Evolutionary conservation across 768 basidiomycete genomes (phyloP).

Genomic region (Serendipita sp.): DNA sequence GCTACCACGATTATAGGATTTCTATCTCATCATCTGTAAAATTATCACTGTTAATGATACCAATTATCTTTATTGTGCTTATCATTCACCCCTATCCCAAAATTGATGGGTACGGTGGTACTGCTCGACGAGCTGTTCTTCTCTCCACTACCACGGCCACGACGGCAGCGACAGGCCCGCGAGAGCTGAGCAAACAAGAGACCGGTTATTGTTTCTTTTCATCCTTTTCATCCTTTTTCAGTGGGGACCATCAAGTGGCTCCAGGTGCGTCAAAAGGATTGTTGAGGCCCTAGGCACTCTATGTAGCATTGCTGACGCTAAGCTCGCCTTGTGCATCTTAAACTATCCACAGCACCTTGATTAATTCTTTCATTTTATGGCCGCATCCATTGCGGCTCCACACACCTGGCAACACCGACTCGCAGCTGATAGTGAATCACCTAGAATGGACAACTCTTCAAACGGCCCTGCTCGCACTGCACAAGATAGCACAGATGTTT

Average conservation of each 20-base stretch:
- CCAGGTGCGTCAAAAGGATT: not conserved
- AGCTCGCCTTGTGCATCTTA: not conserved
- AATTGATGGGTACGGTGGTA: too few relatives aligned
- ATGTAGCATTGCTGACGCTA: not conserved
- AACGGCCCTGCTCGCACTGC: not conserved
- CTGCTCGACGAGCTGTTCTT: not conserved
- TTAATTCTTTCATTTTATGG: slow-evolving; percentile 6
- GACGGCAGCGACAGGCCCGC: not conserved
- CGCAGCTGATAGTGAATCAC: slow-evolving; percentile 2
- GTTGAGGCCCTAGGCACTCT: not conserved
- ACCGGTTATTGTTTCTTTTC: not conserved
- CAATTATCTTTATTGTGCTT: too few relatives aligned
- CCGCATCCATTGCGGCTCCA: not conserved
- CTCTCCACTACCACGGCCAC: not conserved
- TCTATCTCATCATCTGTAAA: too few relatives aligned
- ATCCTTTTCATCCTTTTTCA: not conserved
- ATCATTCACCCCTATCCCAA: too few relatives aligned
- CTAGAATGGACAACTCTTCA: not conserved
- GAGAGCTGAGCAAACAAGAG: not conserved
- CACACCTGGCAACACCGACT: slow-evolving; percentile 1
- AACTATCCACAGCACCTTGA: not conserved
- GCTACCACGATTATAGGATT: too few relatives aligned
- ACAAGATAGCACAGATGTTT: not conserved
- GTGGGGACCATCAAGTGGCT: not conserved
- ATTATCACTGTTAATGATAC: too few relatives aligned